Evolutionary conservation across 345 rosid genomes (phyloP), one percentile per base, ranked within the genome.

Genomic region (Carallia brachiata): DNA sequence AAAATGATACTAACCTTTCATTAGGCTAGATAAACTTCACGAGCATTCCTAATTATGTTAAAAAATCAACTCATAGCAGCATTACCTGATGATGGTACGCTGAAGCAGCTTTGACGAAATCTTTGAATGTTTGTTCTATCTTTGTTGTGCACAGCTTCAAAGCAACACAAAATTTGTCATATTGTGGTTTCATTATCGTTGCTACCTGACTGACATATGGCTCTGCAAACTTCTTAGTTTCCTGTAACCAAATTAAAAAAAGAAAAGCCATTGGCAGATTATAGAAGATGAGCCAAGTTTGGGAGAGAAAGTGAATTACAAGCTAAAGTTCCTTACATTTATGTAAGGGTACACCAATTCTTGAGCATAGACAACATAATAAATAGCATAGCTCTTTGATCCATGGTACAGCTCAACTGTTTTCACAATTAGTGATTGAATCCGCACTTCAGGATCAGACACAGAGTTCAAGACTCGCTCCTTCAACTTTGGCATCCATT

Each of bases 401-500:
- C 67, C 66, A 44, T 71, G 68, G 52, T 73, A 78, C 52, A 76
- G 65, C 61, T 84, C 84, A 37, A 75, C 44, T 7, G 79, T 59
- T 44, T 44, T 44, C 50, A 44, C 12, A 50, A 73, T 72, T 68
- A 82, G 39, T 62, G 69, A 78, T 28, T 72, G 78, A 71, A 76
- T 56, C 65, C 64, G 72, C 60, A 79, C 84, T 76, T 76, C 77
- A 6, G 80, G 72, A 62, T 66, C 63, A 23, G 69, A 69, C 16
- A 79, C 68, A 66, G 75, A 52, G 15, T 73, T 57, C 27, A 79
- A 65, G 68, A 48, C 74, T 2, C 79, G 62, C 17, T 84, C 86
- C 77, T 77, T 80, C 69, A 75, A 69, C 73, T 66, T 63, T 62
- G 84, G 82, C 48, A 82, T 73, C 82, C 77, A 84, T 71, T 75